Conservation (phyloP, 2,329 filamentous ascomycete genomes). For the Sclerotinia trifoliorum region DNA sequence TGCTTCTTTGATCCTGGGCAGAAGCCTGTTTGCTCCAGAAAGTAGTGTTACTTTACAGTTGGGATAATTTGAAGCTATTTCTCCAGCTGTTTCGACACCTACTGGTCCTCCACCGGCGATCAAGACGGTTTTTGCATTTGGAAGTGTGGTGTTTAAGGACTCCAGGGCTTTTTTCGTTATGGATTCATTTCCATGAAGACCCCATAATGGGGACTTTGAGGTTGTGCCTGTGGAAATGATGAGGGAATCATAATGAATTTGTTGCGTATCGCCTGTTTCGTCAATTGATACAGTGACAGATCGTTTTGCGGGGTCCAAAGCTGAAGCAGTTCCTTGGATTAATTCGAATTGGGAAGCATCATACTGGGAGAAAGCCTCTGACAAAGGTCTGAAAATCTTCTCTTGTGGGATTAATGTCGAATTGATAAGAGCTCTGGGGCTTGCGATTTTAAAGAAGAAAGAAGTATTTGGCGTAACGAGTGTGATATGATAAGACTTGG, state of each 20-base stretch:
- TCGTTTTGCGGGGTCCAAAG: constrained; percentile 41
- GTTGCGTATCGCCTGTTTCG: constrained; percentile 25
- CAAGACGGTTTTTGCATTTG: constrained; percentile 45
- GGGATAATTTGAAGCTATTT: constrained; percentile 44
- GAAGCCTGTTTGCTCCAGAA: constrained; percentile 42
- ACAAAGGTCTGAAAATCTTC: constrained; percentile 47
- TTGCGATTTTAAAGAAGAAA: constrained; percentile 46
- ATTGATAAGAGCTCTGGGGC: constrained; percentile 49
- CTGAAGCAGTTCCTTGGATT: constrained; percentile 44
- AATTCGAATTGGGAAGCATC: constrained; percentile 43
- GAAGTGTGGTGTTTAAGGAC: constrained; percentile 44
- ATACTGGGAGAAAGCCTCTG: constrained; percentile 44
- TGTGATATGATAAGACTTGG: constrained; percentile 43
- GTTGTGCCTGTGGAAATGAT: constrained; percentile 51
- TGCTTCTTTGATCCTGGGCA: constrained; percentile 44
- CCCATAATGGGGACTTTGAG: constrained; percentile 47
- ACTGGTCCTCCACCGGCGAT: constrained; percentile 47
- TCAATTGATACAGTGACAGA: constrained; percentile 39
- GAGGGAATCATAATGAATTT: constrained; percentile 45
- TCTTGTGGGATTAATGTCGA: constrained; percentile 46
- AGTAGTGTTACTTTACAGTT: constrained; percentile 48
- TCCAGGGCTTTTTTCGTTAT: constrained; percentile 42
- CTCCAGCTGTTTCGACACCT: constrained; percentile 50
- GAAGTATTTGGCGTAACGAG: constrained; percentile 47
- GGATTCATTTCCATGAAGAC: constrained; percentile 42